These are phyloP conservation scores for Odontarrhena argentea DNA, from an alignment of 345 rosid genomes.

Conservation along the genomic window DNA sequence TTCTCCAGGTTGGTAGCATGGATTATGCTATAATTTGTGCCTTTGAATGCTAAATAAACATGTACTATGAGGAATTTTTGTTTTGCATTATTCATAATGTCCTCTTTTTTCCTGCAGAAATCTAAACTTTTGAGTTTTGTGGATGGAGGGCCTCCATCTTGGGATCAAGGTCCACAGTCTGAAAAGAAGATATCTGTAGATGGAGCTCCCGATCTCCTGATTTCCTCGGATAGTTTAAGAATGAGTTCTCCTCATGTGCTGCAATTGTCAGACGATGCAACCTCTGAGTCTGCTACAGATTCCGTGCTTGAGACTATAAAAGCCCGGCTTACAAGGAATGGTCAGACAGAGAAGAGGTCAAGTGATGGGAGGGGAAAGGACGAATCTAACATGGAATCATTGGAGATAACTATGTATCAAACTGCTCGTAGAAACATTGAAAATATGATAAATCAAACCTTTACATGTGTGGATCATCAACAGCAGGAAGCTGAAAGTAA, in stretches of 20 bases:
- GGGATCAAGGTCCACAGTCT: slow-evolving; percentile 55
- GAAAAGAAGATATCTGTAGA: slow-evolving; percentile 46
- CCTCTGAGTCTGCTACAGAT: slow-evolving; percentile 48
- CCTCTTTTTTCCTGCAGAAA: slow-evolving; percentile 58
- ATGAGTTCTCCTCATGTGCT: slow-evolving; percentile 45
- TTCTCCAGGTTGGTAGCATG: slow-evolving; percentile 73
- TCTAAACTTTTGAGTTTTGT: slow-evolving; percentile 83
- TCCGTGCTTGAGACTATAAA: slow-evolving; percentile 57
- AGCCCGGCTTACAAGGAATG: slow-evolving; percentile 54
- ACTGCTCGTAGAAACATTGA: slow-evolving; percentile 49
- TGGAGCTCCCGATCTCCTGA: slow-evolving; percentile 42
- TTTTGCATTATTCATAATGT: slow-evolving; percentile 24
- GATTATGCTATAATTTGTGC: slow-evolving; percentile 25
- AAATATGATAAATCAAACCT: slow-evolving; percentile 34
- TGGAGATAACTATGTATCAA: slow-evolving; percentile 67
- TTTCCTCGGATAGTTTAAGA: slow-evolving; percentile 44
- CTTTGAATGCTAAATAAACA: slow-evolving; percentile 13
- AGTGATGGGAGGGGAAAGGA: slow-evolving; percentile 48
- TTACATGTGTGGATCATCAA: slow-evolving; percentile 34
- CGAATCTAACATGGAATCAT: slow-evolving; percentile 47
- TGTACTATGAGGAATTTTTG: slow-evolving; percentile 14
- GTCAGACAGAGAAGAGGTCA: slow-evolving; percentile 45
- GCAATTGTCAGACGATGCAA: slow-evolving; percentile 53
- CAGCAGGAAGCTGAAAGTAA: slow-evolving; percentile 42
- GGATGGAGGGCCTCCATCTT: slow-evolving; percentile 68